Evolutionary conservation across 805 yeast species (phyloP).

Genomic region (Schwanniomyces vanrijiae): DNA sequence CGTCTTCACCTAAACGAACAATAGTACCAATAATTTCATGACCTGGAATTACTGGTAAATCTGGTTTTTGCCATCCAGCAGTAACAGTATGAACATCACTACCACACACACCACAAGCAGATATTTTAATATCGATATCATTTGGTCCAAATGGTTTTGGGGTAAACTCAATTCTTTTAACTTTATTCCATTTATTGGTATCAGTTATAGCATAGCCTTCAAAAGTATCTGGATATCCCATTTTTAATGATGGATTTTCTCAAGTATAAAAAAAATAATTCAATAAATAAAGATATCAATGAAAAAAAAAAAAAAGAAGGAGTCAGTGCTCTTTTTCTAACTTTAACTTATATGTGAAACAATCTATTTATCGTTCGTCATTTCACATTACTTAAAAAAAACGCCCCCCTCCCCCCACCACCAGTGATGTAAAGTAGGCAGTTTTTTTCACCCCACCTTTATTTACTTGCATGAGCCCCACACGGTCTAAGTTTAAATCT

Average conservation of each 20-base stretch:
- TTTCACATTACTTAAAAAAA: too few species aligned
- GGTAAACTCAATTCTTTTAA: slow-evolving; percentile 22
- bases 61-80: slow-evolving; percentile 17
- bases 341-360: too few species aligned
- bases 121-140: slow-evolving; percentile 7
- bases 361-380: too few species aligned
- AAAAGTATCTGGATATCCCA: slow-evolving; percentile 13
- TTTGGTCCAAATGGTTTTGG: slow-evolving; percentile 38
- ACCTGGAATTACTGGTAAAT: slow-evolving; percentile 15
- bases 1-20: slow-evolving; percentile 29
- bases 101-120: slow-evolving; percentile 17
- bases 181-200: slow-evolving; percentile 27
- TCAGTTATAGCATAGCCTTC: slow-evolving; percentile 40
- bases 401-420: too few species aligned
- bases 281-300: slow-evolving; percentile 1
- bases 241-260: neutral
- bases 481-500: too few species aligned
- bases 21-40: slow-evolving; percentile 25
- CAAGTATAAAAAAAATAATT: neutral
- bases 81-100: slow-evolving; percentile 16
- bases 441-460: too few species aligned
- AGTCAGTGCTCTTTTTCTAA: too few species aligned
- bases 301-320: too few species aligned
- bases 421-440: too few species aligned
- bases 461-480: too few species aligned